Evolutionary conservation across 495 filamentous ascomycete genomes (phyloP).

Genomic region (Xylaria longipes): DNA sequence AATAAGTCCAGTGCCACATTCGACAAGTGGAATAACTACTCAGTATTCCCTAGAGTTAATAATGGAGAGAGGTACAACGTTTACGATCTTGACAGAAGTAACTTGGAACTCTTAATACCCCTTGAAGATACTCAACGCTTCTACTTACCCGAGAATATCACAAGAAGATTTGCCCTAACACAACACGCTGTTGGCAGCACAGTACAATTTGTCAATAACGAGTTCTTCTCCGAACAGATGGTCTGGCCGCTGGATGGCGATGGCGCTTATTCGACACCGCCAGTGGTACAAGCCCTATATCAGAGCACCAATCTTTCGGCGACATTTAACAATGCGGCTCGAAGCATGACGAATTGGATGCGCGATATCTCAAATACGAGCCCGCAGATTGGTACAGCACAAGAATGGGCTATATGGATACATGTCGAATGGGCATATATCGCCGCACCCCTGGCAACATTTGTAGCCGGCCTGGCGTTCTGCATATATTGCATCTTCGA

Average conservation of each 20-base stretch:
- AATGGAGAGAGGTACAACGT: too few species aligned
- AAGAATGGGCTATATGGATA: constrained; percentile 31
- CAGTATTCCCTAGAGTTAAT: neutral
- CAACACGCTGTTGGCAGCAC: neutral
- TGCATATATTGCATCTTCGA: constrained; percentile 24
- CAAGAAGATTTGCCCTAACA: neutral
- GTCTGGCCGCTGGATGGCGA: neutral
- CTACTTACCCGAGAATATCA: neutral
- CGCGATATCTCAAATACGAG: neutral
- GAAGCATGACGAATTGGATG: neutral
- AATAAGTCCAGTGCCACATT: too few species aligned
- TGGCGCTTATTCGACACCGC: neutral
- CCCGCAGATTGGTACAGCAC: neutral
- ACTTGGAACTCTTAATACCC: neutral
- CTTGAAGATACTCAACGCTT: neutral
- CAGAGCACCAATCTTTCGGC: neutral
- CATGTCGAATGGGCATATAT: constrained; percentile 32
- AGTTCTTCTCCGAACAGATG: neutral
- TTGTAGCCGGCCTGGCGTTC: constrained; percentile 20
- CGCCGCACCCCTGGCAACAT: constrained; percentile 23
- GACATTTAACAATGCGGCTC: neutral
- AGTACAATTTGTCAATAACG: neutral
- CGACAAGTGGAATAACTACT: neutral
- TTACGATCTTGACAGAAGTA: constrained; percentile 43
- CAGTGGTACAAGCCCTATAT: neutral